Conservation (phyloP, 1,284 basidiomycete genomes). For the Coriolopsis trogii region DNA sequence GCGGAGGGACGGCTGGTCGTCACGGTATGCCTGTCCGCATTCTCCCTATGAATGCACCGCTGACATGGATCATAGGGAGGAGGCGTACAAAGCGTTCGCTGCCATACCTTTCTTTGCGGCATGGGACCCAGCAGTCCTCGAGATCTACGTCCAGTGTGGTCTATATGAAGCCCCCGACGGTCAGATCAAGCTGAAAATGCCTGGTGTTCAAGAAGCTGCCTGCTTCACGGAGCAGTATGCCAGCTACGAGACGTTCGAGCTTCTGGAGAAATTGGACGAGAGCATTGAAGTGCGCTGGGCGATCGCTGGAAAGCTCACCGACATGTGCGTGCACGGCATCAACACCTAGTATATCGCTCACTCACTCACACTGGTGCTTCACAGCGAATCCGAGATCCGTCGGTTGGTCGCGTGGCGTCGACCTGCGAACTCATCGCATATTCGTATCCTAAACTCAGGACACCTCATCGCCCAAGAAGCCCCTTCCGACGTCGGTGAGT, state of each 20-base stretch:
- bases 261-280: conserved; percentile 46
- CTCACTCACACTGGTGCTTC: neutral
- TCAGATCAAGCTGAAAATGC: conserved; percentile 62
- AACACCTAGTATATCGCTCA: neutral
- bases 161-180: conserved; percentile 45
- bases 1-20: conserved; percentile 68
- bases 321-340: conserved; percentile 17
- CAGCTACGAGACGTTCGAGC: conserved; percentile 49
- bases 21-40: conserved; percentile 42
- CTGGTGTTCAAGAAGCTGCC: conserved; percentile 58
- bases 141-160: conserved; percentile 69
- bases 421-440: conserved; percentile 59
- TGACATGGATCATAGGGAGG: conserved; percentile 46
- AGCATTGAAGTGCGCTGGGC: conserved; percentile 57
- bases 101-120: conserved; percentile 69
- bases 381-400: conserved; percentile 41
- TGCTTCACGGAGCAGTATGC: conserved; percentile 50
- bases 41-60: neutral
- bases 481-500: conserved; percentile 30
- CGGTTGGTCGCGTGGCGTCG: conserved; percentile 60
- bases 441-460: conserved; percentile 53
- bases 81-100: conserved; percentile 57
- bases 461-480: conserved; percentile 49
- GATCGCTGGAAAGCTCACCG: conserved; percentile 42
- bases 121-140: conserved; percentile 76